phyloP scores from a whole-genome alignment of 2,329 filamentous ascomycete species.

The Cladosporium sp. region DNA sequence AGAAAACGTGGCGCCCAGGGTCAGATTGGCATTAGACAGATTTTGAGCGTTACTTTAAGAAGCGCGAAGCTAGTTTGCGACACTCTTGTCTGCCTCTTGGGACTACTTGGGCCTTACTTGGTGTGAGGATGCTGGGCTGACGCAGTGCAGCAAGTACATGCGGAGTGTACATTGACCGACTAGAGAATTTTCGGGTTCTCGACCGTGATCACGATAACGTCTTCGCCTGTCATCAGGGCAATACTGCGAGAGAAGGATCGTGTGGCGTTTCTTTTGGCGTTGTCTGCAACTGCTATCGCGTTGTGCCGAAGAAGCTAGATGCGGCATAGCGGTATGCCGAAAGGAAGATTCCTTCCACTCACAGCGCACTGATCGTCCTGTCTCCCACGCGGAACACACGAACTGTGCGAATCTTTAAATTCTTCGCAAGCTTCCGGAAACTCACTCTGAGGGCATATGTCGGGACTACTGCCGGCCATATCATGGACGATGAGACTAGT shows the following conservation, averaged over 20 bases:
- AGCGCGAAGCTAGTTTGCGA: conserved; percentile 6
- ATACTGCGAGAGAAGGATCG: not conserved
- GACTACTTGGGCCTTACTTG: conserved; percentile 1
- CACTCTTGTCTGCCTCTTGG: conserved; percentile 10
- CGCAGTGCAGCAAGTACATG: not conserved
- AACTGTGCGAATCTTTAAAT: not conserved
- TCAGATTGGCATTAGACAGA: conserved; percentile 9
- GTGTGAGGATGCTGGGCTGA: not conserved
- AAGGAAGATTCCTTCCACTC: not conserved
- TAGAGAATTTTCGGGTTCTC: not conserved
- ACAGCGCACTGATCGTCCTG: not conserved
- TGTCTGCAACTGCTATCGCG: not conserved
- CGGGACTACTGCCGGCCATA: not conserved
- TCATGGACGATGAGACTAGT: not conserved
- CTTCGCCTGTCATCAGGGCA: not conserved
- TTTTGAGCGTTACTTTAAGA: conserved; percentile 8
- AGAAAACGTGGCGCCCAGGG: conserved; percentile 3
- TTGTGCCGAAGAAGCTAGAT: conserved; percentile 3
- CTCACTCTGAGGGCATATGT: not conserved
- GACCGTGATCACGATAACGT: not conserved
- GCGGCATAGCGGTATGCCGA: conserved; percentile 13
- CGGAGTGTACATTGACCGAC: not conserved
- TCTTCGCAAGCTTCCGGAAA: not conserved
- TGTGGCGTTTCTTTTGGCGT: not conserved
- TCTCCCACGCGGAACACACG: not conserved